phyloP scores from a whole-genome alignment of 1,284 basidiomycete species.

The Naganishia cerealis region DNA sequence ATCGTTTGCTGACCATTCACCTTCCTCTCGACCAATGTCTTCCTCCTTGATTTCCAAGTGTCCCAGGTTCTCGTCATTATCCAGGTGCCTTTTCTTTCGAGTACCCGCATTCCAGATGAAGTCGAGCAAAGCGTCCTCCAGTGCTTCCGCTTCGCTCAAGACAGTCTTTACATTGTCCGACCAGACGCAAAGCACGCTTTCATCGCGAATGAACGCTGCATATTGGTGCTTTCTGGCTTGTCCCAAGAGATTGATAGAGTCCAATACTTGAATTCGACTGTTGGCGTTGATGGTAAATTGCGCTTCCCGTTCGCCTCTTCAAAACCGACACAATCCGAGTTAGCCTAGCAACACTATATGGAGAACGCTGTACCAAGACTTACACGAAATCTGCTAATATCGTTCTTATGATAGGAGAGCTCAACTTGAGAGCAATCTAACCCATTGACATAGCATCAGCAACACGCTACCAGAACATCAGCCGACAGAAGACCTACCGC shows the following conservation, averaged over 20 bases:
- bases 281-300: slow-evolving; percentile 40
- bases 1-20: slow-evolving; percentile 55
- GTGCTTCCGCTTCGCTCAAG: slow-evolving; percentile 60
- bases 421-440: slow-evolving; percentile 13
- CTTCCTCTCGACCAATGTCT: slow-evolving; percentile 59
- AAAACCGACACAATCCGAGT: background rate
- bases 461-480: background rate
- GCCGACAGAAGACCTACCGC: slow-evolving; percentile 33
- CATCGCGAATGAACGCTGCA: slow-evolving; percentile 75
- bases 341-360: background rate
- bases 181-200: slow-evolving; percentile 72
- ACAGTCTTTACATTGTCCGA: slow-evolving; percentile 70
- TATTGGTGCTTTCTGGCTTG: slow-evolving; percentile 77
- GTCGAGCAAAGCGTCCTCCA: slow-evolving; percentile 47
- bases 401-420: slow-evolving; percentile 13
- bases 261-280: slow-evolving; percentile 45
- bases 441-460: no score
- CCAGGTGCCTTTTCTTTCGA: slow-evolving; percentile 40
- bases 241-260: slow-evolving; percentile 64
- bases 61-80: slow-evolving; percentile 38
- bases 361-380: background rate
- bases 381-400: slow-evolving; percentile 19
- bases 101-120: slow-evolving; percentile 47
- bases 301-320: slow-evolving; percentile 40
- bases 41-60: slow-evolving; percentile 42